These are phyloP conservation scores for Citrullus colocynthis DNA, from an alignment of 306 rosid genomes.

Conservation along the genomic window DNA sequence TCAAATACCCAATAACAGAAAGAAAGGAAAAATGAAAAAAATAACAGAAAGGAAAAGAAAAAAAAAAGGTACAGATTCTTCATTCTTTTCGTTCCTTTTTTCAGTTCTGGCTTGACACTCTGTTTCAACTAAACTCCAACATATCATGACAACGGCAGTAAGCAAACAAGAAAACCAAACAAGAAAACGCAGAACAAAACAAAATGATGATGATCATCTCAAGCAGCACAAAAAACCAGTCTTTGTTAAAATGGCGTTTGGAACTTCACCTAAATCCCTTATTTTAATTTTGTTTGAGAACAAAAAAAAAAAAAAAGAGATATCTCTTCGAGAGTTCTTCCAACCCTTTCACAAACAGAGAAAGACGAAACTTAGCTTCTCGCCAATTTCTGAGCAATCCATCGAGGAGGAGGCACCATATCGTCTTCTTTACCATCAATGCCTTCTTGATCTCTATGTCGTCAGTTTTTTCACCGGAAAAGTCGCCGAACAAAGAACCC, in stretches of 20 bases:
- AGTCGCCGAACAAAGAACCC: constrained; percentile 7
- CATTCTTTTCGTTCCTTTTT: neutral
- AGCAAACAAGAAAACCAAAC: neutral
- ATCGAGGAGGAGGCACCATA: constrained; percentile 66
- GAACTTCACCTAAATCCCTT: constrained; percentile 79
- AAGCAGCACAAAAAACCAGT: constrained; percentile 49
- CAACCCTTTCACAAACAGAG: constrained; percentile 85
- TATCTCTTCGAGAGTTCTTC: constrained; percentile 61
- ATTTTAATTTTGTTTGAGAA: neutral
- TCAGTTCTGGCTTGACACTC: neutral
- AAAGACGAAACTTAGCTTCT: constrained; percentile 70
- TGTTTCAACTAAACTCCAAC: neutral
- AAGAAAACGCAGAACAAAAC: neutral
- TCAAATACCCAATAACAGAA: neutral
- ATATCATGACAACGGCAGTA: neutral
- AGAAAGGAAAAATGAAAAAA: neutral
- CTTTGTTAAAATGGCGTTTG: constrained; percentile 57
- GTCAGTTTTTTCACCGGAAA: constrained; percentile 5
- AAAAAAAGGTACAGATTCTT: neutral
- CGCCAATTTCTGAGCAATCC: constrained; percentile 70
- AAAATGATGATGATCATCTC: neutral
- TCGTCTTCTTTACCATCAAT: constrained; percentile 27
- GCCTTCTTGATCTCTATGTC: constrained; percentile 12
- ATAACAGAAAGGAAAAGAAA: neutral
- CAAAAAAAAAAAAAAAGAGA: no score